Percentiles rank a stretch among this genome's conserved stretches.
phyloP scores from a whole-genome alignment of 108 stramenopile species.

The Cyclotella distinguenda region DNA sequence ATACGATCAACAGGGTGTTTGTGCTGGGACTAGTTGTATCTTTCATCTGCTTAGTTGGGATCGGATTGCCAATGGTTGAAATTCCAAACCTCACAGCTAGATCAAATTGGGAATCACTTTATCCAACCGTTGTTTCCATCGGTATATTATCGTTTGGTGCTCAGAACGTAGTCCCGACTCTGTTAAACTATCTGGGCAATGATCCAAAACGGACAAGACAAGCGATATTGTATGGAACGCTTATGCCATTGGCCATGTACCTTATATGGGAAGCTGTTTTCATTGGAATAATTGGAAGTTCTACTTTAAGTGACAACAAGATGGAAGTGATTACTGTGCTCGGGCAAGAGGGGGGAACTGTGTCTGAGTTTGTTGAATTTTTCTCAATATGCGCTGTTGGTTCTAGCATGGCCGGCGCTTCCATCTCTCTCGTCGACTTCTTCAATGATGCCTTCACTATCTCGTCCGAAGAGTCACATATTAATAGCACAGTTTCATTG shows the following conservation, averaged over 20 bases:
- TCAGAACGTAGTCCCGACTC: conserved; percentile 51
- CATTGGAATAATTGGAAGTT: conserved; percentile 40
- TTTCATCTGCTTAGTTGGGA: conserved; percentile 31
- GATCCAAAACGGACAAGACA: conserved; percentile 26
- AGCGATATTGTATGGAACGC: conserved; percentile 43
- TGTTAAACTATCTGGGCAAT: conserved; percentile 38
- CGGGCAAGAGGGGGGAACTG: conserved; percentile 24
- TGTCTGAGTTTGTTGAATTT: conserved; percentile 36
- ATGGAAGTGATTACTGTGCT: conserved; percentile 32
- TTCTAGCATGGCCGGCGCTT: conserved; percentile 55
- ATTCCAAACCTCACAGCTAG: conserved; percentile 17
- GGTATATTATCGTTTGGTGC: conserved; percentile 54
- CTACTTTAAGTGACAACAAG: conserved; percentile 5
- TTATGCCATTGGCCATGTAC: conserved; percentile 38
- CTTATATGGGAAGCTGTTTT: conserved; percentile 46
- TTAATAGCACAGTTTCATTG: not conserved
- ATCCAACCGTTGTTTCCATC: conserved; percentile 43
- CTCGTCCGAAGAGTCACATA: not conserved
- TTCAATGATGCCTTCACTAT: conserved; percentile 37
- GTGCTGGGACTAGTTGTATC: conserved; percentile 37
- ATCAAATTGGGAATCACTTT: conserved; percentile 37
- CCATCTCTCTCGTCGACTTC: conserved; percentile 49
- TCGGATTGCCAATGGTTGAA: conserved; percentile 20
- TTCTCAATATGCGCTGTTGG: conserved; percentile 51
- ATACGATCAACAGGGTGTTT: conserved; percentile 39